Conservation (phyloP, 2,329 filamentous ascomycete genomes). For the Fusarium sambucinum region DNA sequence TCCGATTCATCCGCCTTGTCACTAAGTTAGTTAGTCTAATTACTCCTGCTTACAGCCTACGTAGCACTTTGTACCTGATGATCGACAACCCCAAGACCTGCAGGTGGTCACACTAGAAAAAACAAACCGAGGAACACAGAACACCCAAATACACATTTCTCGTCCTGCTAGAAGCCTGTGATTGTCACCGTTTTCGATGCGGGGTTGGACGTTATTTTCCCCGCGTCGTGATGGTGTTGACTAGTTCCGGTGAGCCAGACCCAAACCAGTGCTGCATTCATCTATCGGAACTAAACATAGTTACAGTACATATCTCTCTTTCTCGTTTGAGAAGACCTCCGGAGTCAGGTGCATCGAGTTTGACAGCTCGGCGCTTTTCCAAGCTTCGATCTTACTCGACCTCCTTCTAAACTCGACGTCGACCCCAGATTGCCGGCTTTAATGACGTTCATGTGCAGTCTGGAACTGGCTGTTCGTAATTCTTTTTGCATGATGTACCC, state of each 20-base stretch:
- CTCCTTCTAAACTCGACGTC: slow-evolving; percentile 18
- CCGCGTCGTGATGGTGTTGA: slow-evolving; percentile 34
- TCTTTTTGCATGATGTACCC: slow-evolving; percentile 10
- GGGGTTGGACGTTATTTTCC: slow-evolving; percentile 18
- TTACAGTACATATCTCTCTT: slow-evolving; percentile 6
- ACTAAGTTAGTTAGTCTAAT: neutral
- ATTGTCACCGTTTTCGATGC: slow-evolving; percentile 25
- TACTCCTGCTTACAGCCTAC: slow-evolving; percentile 4
- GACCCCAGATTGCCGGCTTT: slow-evolving; percentile 7
- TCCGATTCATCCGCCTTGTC: neutral
- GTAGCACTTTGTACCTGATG: slow-evolving; percentile 37
- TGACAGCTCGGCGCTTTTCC: neutral
- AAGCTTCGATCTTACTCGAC: slow-evolving; percentile 2
- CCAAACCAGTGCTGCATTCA: slow-evolving; percentile 19
- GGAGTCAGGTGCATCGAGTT: slow-evolving; percentile 20
- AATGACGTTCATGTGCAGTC: neutral
- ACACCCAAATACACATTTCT: neutral
- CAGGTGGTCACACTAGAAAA: slow-evolving; percentile 31
- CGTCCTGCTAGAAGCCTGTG: slow-evolving; percentile 36
- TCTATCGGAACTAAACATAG: slow-evolving; percentile 14
- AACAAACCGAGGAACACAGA: slow-evolving; percentile 39
- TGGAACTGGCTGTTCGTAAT: slow-evolving; percentile 15
- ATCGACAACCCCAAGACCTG: slow-evolving; percentile 34
- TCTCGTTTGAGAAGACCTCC: slow-evolving; percentile 30
- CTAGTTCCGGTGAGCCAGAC: slow-evolving; percentile 20